These are phyloP conservation scores for Pseudogymnoascus verrucosus DNA, from an alignment of 2,329 filamentous ascomycete genomes.

Conservation along the genomic window DNA sequence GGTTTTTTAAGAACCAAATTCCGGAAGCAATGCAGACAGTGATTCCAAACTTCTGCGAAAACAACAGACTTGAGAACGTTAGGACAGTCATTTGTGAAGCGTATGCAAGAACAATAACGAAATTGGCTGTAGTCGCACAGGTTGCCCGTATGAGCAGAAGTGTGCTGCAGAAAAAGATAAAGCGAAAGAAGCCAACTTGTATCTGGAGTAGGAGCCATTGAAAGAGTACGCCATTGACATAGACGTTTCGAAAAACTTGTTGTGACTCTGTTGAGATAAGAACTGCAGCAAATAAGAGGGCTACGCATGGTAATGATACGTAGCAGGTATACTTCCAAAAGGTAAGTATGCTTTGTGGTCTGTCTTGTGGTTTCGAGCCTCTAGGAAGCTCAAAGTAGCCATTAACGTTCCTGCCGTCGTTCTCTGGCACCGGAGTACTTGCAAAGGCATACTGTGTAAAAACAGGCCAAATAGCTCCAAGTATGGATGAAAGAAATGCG, in stretches of 20 bases:
- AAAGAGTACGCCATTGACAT: neutral
- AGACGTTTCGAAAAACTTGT: neutral
- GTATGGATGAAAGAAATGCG: neutral
- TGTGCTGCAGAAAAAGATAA: neutral
- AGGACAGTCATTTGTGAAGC: neutral
- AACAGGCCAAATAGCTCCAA: neutral
- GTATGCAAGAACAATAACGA: neutral
- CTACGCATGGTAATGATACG: neutral
- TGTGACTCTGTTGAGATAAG: neutral
- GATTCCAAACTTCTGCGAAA: neutral
- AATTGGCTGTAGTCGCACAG: neutral
- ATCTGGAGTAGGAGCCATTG: neutral
- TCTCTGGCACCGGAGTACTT: neutral
- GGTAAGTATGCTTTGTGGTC: neutral
- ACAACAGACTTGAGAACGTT: neutral
- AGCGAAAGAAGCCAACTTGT: conserved; percentile 3
- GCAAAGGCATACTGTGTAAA: neutral
- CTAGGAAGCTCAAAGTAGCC: neutral
- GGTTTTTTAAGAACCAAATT: neutral
- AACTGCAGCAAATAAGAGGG: neutral
- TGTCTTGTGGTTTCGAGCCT: neutral
- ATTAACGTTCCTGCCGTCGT: neutral
- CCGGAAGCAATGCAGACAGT: neutral
- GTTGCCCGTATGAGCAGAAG: neutral
- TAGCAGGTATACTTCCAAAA: conserved; percentile 1